Evolutionary conservation across 148 eudicot genomes (phyloP).

Genomic region (Spergularia bocconei): DNA sequence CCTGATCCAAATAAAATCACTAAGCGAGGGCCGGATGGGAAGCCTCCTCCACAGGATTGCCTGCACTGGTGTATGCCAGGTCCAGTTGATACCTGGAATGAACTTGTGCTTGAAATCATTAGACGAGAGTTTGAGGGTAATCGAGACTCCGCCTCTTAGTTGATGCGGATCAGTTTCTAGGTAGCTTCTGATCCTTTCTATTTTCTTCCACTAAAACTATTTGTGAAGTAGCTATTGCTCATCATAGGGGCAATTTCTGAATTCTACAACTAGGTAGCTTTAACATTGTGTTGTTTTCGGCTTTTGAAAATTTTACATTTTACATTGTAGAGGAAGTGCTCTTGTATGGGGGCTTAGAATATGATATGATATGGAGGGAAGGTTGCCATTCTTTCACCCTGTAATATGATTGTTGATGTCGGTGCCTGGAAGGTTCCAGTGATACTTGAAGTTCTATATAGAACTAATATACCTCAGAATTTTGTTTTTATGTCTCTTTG

Average conservation of each 20-base stretch:
- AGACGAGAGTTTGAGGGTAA: conserved; percentile 45
- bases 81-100: conserved; percentile 92
- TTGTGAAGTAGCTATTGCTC: conserved; percentile 16
- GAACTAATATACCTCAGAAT: neutral
- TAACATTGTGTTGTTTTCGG: neutral
- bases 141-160: conserved; percentile 14
- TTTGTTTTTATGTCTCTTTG: neutral
- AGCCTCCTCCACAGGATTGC: conserved; percentile 97
- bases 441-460: conserved; percentile 11
- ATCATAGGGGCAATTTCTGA: conserved; percentile 9
- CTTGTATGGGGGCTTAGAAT: conserved; percentile 7
- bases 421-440: conserved; percentile 8
- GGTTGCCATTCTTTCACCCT: conserved; percentile 2
- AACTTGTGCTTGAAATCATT: conserved; percentile 70
- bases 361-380: neutral
- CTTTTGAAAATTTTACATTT: conserved; percentile 1
- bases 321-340: conserved; percentile 14
- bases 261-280: neutral
- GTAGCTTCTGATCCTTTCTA: conserved; percentile 22
- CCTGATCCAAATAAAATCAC: conserved; percentile 69
- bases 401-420: conserved; percentile 3
- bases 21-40: conserved; percentile 68
- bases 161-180: conserved; percentile 7
- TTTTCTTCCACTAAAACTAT: neutral
- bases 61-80: conserved; percentile 99